These are phyloP conservation scores for Carex cristatella DNA, from an alignment of 176 grass and related monocot species.

Conservation along the genomic window DNA sequence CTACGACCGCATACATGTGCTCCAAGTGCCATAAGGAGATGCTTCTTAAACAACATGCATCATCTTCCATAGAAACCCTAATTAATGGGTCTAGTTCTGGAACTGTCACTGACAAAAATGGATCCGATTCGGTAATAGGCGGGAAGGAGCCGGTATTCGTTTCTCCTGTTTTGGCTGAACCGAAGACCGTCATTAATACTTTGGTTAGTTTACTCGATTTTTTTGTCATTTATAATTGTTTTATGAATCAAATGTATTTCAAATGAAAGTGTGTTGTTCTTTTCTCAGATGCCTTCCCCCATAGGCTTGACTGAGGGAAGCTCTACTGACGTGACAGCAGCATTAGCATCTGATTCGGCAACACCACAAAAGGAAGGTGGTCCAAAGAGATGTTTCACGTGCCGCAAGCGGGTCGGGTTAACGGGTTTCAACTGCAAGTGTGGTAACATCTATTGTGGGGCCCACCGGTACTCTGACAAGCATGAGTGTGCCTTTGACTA, in stretches of 20 bases:
- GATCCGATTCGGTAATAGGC: constrained; percentile 16
- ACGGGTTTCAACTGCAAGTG: constrained; percentile 90
- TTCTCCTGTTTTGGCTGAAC: constrained; percentile 28
- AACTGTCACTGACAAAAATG: constrained; percentile 29
- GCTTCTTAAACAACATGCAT: constrained; percentile 56
- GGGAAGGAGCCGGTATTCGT: constrained; percentile 25
- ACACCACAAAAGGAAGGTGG: constrained; percentile 36
- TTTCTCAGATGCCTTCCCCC: not conserved
- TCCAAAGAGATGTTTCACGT: constrained; percentile 59
- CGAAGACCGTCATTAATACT: constrained; percentile 13
- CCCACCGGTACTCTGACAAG: constrained; percentile 83
- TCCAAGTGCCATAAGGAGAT: constrained; percentile 98
- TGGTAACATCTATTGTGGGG: constrained; percentile 59
- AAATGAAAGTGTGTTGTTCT: not conserved
- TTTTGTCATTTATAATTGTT: not conserved
- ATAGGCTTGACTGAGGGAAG: not conserved
- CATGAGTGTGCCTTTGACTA: constrained; percentile 90
- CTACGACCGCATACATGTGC: constrained; percentile 89
- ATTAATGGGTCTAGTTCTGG: constrained; percentile 52
- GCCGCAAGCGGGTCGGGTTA: constrained; percentile 72
- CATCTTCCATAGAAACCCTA: constrained; percentile 75
- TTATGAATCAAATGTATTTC: not conserved
- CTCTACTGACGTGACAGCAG: constrained; percentile 22
- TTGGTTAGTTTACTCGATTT: constrained; percentile 7
- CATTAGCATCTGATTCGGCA: not conserved